Conservation (phyloP, 345 rosid species). For the Raphanus sativus region DNA sequence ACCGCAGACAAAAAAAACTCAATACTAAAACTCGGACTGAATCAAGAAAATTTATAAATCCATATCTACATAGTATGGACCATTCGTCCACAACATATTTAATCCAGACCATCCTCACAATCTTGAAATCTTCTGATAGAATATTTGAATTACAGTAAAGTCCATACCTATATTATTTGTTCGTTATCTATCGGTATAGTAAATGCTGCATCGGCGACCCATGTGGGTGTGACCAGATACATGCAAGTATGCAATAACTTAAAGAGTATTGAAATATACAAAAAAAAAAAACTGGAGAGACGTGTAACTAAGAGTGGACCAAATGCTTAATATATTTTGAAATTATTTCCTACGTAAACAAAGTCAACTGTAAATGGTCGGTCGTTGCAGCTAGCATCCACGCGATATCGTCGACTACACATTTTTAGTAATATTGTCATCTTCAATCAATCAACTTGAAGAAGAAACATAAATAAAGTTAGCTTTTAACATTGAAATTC, state of each 20-base stretch:
- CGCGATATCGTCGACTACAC: conserved; percentile 30
- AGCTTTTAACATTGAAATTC: neutral
- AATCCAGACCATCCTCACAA: neutral
- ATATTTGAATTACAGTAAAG: neutral
- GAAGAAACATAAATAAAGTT: neutral
- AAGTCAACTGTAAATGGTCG: conserved; percentile 37
- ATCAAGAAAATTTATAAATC: neutral
- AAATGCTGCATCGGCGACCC: neutral
- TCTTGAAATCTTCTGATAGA: neutral
- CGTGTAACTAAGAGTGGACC: conserved; percentile 22
- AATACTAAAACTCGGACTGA: neutral
- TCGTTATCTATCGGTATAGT: neutral
- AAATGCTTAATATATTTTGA: neutral
- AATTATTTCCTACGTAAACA: neutral
- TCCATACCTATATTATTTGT: neutral
- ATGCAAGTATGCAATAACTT: conserved; percentile 19
- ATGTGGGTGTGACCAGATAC: neutral
- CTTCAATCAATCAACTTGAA: conserved; percentile 2
- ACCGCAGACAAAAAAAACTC: neutral
- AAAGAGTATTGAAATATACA: neutral
- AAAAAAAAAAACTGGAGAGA: conserved; percentile 12
- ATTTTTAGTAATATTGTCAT: conserved; percentile 17
- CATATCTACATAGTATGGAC: neutral
- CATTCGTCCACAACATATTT: neutral
- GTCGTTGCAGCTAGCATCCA: conserved; percentile 35